phyloP scores from a whole-genome alignment of 495 filamentous ascomycete genomes.

The Choiromyces venosus region DNA sequence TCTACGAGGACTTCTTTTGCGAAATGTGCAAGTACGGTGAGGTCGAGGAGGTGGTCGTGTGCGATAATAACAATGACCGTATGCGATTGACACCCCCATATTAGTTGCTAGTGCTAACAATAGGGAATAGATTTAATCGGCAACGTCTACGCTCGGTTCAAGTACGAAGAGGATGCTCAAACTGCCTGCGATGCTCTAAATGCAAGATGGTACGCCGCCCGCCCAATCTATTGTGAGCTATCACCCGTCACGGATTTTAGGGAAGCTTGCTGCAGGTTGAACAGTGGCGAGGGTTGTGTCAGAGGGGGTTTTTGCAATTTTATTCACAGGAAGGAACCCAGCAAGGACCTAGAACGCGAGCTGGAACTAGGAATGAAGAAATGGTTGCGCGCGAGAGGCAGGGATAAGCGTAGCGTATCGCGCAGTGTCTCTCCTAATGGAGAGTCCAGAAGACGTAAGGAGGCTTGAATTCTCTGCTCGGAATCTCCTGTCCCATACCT shows the following conservation, averaged over 20 bases:
- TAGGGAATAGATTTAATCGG: conserved; percentile 74
- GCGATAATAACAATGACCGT: conserved; percentile 96
- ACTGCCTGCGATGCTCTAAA: conserved; percentile 90
- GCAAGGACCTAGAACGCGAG: conserved; percentile 79
- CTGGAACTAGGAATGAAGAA: conserved; percentile 85
- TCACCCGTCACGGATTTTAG: conserved; percentile 96
- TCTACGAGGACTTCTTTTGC: conserved; percentile 99
- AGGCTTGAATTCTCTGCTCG: background rate
- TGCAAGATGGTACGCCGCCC: conserved; percentile 90
- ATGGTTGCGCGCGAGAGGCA: conserved; percentile 80
- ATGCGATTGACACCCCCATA: conserved; percentile 44
- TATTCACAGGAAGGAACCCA: conserved; percentile 94
- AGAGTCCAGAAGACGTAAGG: conserved; percentile 43
- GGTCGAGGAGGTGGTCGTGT: conserved; percentile 82
- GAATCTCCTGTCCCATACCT: background rate
- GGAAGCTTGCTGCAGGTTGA: conserved; percentile 93
- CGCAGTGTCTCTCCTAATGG: conserved; percentile 47
- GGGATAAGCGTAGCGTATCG: conserved; percentile 72
- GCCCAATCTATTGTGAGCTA: conserved; percentile 96
- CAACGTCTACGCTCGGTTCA: conserved; percentile 99
- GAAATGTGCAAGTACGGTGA: conserved; percentile 96
- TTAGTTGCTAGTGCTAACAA: conserved; percentile 2
- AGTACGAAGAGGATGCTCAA: conserved; percentile 97
- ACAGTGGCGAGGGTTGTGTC: conserved; percentile 91
- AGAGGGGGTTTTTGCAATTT: conserved; percentile 98